Conservation (phyloP, 768 basidiomycete species). For the Podaxis carcinomalis region DNA sequence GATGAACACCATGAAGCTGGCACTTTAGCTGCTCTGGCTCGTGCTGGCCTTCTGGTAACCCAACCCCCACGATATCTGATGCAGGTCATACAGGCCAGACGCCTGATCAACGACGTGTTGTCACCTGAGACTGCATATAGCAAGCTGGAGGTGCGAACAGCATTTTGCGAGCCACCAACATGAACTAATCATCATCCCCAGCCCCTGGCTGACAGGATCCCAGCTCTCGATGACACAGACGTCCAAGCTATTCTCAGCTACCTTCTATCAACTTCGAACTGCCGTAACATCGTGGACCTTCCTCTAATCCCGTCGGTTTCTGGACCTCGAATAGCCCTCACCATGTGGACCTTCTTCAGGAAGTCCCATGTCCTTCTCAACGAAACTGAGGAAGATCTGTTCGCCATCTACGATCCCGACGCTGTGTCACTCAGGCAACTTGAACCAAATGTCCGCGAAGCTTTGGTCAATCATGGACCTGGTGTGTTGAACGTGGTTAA, state of each 20-base stretch:
- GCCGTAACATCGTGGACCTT: slow-evolving; percentile 30
- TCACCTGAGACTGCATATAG: slow-evolving; percentile 26
- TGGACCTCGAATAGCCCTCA: background rate
- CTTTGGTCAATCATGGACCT: slow-evolving; percentile 20
- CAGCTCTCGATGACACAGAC: background rate
- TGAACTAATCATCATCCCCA: background rate
- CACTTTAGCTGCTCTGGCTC: slow-evolving; percentile 25
- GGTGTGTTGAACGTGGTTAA: slow-evolving; percentile 26
- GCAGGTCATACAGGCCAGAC: slow-evolving; percentile 18
- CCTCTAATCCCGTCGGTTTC: slow-evolving; percentile 31
- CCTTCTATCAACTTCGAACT: slow-evolving; percentile 27
- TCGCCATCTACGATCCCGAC: slow-evolving; percentile 23
- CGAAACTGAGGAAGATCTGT: slow-evolving; percentile 21
- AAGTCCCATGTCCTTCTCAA: slow-evolving; percentile 24
- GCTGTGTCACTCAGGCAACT: slow-evolving; percentile 28
- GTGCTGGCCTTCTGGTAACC: slow-evolving; percentile 29
- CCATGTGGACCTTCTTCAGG: background rate
- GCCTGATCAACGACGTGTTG: slow-evolving; percentile 11
- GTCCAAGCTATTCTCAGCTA: slow-evolving; percentile 23
- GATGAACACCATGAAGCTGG: slow-evolving; percentile 14
- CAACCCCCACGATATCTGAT: slow-evolving; percentile 31
- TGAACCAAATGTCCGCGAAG: slow-evolving; percentile 17
- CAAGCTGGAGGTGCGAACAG: slow-evolving; percentile 24
- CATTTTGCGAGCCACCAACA: background rate
- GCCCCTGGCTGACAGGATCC: background rate